Percentiles rank a stretch among this genome's conserved stretches.
Evolutionary conservation across 805 yeast genomes (phyloP).

Genomic region (Lipomyces sp.): DNA sequence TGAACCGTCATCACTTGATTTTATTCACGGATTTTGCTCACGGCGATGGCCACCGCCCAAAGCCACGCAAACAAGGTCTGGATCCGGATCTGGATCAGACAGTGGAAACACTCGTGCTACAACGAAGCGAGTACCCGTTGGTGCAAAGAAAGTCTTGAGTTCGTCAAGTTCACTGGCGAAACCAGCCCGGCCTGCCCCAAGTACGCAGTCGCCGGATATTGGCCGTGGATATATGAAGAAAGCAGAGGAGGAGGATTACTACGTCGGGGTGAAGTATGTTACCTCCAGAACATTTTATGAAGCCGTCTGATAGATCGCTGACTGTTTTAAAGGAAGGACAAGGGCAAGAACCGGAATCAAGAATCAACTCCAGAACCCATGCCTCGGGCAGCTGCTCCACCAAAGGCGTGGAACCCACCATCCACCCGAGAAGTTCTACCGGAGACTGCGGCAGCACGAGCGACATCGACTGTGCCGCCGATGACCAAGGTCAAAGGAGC

Average conservation of each 20-base stretch:
- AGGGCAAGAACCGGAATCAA: conserved; percentile 1
- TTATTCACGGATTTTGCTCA: conserved; percentile 33
- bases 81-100: not conserved
- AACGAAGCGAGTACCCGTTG: conserved; percentile 1
- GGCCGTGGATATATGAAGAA: conserved; percentile 18
- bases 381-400: conserved; percentile 9
- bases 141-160: conserved; percentile 3
- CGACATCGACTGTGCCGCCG: not conserved
- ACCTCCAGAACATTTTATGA: not conserved
- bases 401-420: not conserved
- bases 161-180: conserved; percentile 2
- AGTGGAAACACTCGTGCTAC: not conserved
- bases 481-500: not conserved
- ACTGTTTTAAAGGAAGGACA: not conserved
- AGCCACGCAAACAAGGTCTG: conserved; percentile 1
- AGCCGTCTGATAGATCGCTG: not conserved
- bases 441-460: not conserved
- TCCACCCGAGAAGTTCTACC: not conserved
- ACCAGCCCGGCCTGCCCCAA: conserved; percentile 7
- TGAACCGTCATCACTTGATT: conserved; percentile 31
- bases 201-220: conserved; percentile 12
- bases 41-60: conserved; percentile 35
- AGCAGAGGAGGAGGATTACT: conserved; percentile 2
- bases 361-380: conserved; percentile 4
- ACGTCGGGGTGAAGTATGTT: conserved; percentile 15